Evolutionary conservation across 1,139 yeast species (phyloP).

Genomic region (Kurtzmaniella quercitrusa): DNA sequence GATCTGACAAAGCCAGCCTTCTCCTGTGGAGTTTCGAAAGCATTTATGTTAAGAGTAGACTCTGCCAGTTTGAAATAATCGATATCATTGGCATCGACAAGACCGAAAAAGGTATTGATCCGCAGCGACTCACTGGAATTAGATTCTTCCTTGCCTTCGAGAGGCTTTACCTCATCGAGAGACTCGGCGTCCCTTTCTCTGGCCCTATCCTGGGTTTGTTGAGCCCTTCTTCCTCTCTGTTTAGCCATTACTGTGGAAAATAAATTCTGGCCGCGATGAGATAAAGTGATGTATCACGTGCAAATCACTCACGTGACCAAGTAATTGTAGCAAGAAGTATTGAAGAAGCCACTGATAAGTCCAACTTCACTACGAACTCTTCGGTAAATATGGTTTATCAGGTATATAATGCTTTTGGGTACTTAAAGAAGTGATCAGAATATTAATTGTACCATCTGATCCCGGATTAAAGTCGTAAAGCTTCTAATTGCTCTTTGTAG

Average conservation of each 20-base stretch:
- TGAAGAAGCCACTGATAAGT: no score
- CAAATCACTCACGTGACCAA: no score
- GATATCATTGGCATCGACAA: conserved; percentile 76
- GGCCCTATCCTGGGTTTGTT: conserved; percentile 17
- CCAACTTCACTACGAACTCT: no score
- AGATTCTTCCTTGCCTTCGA: conserved; percentile 7
- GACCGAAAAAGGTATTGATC: conserved; percentile 61
- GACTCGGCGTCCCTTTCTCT: conserved; percentile 22
- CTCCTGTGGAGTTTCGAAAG: conserved; percentile 74
- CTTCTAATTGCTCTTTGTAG: conserved; percentile 42
- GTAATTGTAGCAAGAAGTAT: no score
- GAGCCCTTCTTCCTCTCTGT: conserved; percentile 69
- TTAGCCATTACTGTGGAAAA: conserved; percentile 19
- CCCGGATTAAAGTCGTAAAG: no score
- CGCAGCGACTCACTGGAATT: conserved; percentile 4
- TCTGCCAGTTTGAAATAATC: conserved; percentile 94
- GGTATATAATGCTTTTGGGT: no score
- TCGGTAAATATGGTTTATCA: no score
- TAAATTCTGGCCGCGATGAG: background rate
- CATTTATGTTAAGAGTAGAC: conserved; percentile 74
- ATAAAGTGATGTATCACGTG: background rate
- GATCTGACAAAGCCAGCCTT: conserved; percentile 67
- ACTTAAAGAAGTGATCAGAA: no score
- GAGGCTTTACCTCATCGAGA: conserved; percentile 9
- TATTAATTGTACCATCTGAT: no score